These are phyloP conservation scores for Murraya koenigii DNA, from an alignment of 345 rosid genomes.

Conservation along the genomic window DNA sequence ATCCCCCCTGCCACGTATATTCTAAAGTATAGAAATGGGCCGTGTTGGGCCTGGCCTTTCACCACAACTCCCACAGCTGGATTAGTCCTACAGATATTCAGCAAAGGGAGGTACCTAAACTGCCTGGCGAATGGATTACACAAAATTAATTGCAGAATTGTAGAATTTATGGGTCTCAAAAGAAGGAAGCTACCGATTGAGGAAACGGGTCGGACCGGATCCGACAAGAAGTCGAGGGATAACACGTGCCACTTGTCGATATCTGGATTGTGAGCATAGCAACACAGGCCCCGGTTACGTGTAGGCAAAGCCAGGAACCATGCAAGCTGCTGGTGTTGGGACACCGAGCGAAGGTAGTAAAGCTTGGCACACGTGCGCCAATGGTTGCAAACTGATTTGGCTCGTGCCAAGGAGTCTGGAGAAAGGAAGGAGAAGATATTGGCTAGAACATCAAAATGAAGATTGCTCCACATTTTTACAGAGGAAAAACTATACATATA, in stretches of 20 bases:
- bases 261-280: slow-evolving; percentile 42
- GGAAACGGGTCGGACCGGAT: slow-evolving; percentile 34
- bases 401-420: slow-evolving; percentile 47
- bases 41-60: slow-evolving; percentile 1
- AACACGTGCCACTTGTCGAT: slow-evolving; percentile 35
- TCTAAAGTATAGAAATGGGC: slow-evolving; percentile 20
- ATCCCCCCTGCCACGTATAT: slow-evolving; percentile 60
- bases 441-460: slow-evolving; percentile 43
- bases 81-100: slow-evolving; percentile 35
- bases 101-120: slow-evolving; percentile 36
- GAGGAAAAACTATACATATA: not conserved
- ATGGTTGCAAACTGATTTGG: slow-evolving; percentile 36
- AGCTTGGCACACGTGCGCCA: slow-evolving; percentile 38
- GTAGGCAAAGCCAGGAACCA: slow-evolving; percentile 56
- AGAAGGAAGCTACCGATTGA: slow-evolving; percentile 42
- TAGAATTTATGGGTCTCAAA: slow-evolving; percentile 28
- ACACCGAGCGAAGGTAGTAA: slow-evolving; percentile 10
- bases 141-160: slow-evolving; percentile 25
- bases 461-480: slow-evolving; percentile 47
- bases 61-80: slow-evolving; percentile 46
- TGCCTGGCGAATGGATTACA: slow-evolving; percentile 49
- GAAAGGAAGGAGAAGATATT: slow-evolving; percentile 47
- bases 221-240: slow-evolving; percentile 32
- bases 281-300: slow-evolving; percentile 26
- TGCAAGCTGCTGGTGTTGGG: slow-evolving; percentile 21